Evolutionary conservation across 164 flowering plant species (phyloP), one percentile per base, ranked within the genome.

Genomic region (Amborella trichopoda): DNA sequence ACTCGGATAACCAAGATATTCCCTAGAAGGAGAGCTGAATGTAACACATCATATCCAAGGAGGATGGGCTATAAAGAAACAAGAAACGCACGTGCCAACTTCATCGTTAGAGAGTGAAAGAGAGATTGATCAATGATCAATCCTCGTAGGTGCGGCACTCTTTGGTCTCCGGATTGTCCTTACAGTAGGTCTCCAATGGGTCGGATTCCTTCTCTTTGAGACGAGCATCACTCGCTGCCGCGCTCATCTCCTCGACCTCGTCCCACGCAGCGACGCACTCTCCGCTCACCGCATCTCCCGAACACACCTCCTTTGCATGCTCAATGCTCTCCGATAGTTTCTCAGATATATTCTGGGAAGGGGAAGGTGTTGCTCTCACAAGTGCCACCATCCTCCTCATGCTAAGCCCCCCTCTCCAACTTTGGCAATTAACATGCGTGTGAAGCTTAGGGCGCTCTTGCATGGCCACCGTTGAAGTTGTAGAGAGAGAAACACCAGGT

Each of bases 91-190:
- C n/a, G n/a, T n/a, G n/a, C n/a, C n/a, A n/a, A n/a, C n/a, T n/a
- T n/a, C n/a, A n/a, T n/a, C n/a, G n/a, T n/a, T n/a, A n/a, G n/a
- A n/a, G n/a, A n/a, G n/a, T n/a, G n/a, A n/a, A n/a, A n/a, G n/a
- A n/a, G n/a, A n/a, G n/a, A n/a, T n/a, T n/a, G n/a, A n/a, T n/a
- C n/a, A n/a, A n/a, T n/a, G n/a, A n/a, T 63, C 50, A 71, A 24
- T 69, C 46, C 10, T 85, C 97, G 23, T 78, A 85, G 4, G 93
- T 89, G 48, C 88, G 89, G 70, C 97, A 85, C 80, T 89, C 95
- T 4, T 67, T 81, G 1, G 81, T 68, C 72, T 78, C 93, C 0
- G 88, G 87, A 56, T 89, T 80, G 34, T 89, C 97, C 72, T 80
- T 80, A 65, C 95, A 80, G 65, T 64, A 85, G 0, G 22, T 28